Conservation (phyloP, 2,329 filamentous ascomycete genomes). For the Fusarium sp. region DNA sequence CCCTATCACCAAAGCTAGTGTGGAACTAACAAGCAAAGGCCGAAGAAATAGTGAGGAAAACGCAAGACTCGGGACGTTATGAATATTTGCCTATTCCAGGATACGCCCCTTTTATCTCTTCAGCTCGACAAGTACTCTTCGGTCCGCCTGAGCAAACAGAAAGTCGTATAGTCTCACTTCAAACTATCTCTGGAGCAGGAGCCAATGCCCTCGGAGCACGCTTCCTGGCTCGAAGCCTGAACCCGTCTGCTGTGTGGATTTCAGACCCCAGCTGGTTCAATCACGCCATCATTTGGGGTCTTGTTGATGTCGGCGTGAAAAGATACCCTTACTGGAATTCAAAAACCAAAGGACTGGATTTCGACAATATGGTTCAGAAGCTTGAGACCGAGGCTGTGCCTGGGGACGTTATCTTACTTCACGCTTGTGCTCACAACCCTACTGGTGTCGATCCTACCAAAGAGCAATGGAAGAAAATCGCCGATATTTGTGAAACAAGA, state of each 20-base stretch:
- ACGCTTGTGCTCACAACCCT: slow-evolving; percentile 7
- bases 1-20: too few relatives aligned
- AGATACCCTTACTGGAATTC: slow-evolving; percentile 2
- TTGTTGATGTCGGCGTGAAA: background rate
- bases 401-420: slow-evolving; percentile 5
- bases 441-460: background rate
- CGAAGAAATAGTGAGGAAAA: background rate
- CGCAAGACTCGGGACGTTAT: background rate
- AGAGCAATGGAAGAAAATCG: background rate
- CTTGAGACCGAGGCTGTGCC: background rate
- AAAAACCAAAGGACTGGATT: background rate
- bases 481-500: background rate
- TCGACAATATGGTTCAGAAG: background rate
- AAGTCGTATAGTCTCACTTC: background rate
- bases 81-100: background rate
- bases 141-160: background rate
- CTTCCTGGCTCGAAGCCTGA: background rate
- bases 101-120: background rate
- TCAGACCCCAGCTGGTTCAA: slow-evolving; percentile 8
- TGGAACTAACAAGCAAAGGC: background rate
- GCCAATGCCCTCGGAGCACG: background rate
- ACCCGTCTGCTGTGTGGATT: background rate
- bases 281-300: slow-evolving; percentile 1
- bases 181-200: slow-evolving; percentile 6
- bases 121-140: background rate